Conservation (phyloP, 2,329 filamentous ascomycete species). For the Colletotrichum sp. region DNA sequence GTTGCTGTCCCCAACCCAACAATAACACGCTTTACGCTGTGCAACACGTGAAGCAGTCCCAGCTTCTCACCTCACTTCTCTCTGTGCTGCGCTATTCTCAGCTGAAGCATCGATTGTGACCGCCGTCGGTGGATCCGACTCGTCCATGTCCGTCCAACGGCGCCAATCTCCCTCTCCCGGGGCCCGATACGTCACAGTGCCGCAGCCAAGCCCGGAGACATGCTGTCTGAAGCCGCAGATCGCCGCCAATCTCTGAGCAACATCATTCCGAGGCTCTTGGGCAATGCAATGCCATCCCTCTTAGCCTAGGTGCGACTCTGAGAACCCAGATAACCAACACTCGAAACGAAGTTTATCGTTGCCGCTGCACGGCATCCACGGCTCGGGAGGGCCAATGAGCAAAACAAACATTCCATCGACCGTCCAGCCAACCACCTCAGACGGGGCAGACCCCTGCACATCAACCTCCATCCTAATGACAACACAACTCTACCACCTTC, state of each 20-base stretch:
- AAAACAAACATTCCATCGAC: conserved; percentile 6
- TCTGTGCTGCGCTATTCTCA: background rate
- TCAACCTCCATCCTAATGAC: background rate
- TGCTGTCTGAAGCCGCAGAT: conserved; percentile 2
- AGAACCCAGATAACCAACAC: background rate
- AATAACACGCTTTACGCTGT: background rate
- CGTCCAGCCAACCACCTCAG: background rate
- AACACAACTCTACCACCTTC: background rate
- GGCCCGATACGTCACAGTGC: conserved; percentile 2
- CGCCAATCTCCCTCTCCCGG: background rate
- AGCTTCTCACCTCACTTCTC: background rate
- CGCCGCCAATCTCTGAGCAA: background rate
- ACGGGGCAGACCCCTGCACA: background rate
- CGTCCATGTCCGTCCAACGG: background rate
- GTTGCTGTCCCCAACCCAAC: background rate
- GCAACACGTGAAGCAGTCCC: conserved; percentile 6
- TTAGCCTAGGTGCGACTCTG: background rate
- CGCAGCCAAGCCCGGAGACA: background rate
- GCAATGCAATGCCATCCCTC: background rate
- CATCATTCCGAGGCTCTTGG: background rate
- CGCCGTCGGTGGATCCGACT: background rate
- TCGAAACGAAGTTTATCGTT: background rate
- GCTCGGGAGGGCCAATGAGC: background rate
- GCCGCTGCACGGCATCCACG: background rate
- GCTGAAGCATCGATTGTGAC: background rate